A percentile compares a stretch with the other conserved stretches of the same genome.
Conservation (phyloP, 169 alveolate species). For the Condylostoma magnum region DNA sequence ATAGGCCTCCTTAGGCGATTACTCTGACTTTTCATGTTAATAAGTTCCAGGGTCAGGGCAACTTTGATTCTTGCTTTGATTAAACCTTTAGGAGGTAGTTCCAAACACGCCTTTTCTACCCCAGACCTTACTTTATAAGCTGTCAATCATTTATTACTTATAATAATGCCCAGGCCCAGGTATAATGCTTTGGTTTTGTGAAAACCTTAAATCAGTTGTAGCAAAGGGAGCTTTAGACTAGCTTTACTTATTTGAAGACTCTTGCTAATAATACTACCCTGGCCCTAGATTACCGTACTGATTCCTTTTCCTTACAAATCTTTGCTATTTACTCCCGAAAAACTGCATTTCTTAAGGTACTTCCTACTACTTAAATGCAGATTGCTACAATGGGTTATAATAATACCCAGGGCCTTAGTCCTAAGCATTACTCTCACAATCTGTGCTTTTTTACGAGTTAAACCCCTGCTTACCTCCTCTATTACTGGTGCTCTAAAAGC, state of each 20-base stretch:
- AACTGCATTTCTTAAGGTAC: slow-evolving; percentile 54
- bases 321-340: slow-evolving; percentile 54
- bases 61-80: slow-evolving; percentile 4
- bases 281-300: slow-evolving; percentile 40
- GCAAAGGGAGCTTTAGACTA: slow-evolving; percentile 32
- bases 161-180: slow-evolving; percentile 63
- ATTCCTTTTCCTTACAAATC: slow-evolving; percentile 46
- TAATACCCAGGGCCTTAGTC: slow-evolving; percentile 77
- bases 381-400: slow-evolving; percentile 39
- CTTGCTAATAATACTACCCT: slow-evolving; percentile 31
- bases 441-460: slow-evolving; percentile 36
- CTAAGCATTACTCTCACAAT: slow-evolving; percentile 38
- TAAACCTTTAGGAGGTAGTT: slow-evolving; percentile 57
- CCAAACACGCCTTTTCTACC: slow-evolving; percentile 69
- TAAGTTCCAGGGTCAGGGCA: slow-evolving; percentile 62
- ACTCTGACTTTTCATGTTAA: slow-evolving; percentile 37
- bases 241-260: neutral
- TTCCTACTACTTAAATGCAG: slow-evolving; percentile 36
- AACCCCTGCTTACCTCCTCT: neutral
- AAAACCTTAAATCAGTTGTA: slow-evolving; percentile 26
- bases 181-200: neutral
- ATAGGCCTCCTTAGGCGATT: slow-evolving; percentile 26
- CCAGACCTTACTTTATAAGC: slow-evolving; percentile 37
- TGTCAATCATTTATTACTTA: slow-evolving; percentile 24
- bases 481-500: slow-evolving; percentile 9